Evolutionary conservation across 2,329 filamentous ascomycete species (phyloP).

Genomic region (Scopulariopsis brevicaulis): DNA sequence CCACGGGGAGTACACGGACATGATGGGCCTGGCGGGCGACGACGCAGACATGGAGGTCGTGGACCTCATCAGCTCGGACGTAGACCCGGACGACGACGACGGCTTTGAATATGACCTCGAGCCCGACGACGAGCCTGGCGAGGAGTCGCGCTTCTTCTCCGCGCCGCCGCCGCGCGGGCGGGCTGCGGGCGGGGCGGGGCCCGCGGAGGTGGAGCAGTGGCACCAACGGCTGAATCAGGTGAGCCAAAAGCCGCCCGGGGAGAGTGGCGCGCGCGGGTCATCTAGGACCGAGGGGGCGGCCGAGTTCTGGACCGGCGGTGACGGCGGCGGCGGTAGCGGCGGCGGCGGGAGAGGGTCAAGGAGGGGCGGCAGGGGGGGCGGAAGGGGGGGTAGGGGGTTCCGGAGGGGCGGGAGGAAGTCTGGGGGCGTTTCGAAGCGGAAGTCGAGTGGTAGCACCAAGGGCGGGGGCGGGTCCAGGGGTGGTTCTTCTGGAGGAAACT

Average conservation of each 20-base stretch:
- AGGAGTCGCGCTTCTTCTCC: conserved; percentile 37
- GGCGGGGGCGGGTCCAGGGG: conserved; percentile 16
- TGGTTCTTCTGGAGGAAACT: background rate
- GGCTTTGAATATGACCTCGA: conserved; percentile 13
- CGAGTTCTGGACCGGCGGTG: too few species aligned
- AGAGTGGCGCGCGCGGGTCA: conserved; percentile 13
- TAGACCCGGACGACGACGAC: conserved; percentile 14
- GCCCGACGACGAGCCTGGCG: conserved; percentile 22
- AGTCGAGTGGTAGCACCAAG: background rate
- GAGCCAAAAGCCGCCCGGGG: background rate
- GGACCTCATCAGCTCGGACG: conserved; percentile 39
- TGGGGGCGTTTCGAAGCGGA: background rate
- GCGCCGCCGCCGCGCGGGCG: conserved; percentile 16
- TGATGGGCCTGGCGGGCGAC: conserved; percentile 25
- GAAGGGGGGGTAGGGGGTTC: conserved; percentile 17
- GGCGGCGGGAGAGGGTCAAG: conserved; percentile 11
- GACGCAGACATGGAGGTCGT: conserved; percentile 30
- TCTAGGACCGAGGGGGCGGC: conserved; percentile 13
- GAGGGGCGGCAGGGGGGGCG: conserved; percentile 8
- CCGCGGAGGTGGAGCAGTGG: conserved; percentile 14
- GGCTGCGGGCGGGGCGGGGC: conserved; percentile 17
- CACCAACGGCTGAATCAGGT: conserved; percentile 13
- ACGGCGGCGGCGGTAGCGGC: conserved; percentile 6
- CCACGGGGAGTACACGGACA: conserved; percentile 33
- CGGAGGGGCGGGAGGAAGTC: conserved; percentile 15